Evolutionary conservation across 805 yeast species (phyloP).

Genomic region (Hanseniaspora valbyensis): DNA sequence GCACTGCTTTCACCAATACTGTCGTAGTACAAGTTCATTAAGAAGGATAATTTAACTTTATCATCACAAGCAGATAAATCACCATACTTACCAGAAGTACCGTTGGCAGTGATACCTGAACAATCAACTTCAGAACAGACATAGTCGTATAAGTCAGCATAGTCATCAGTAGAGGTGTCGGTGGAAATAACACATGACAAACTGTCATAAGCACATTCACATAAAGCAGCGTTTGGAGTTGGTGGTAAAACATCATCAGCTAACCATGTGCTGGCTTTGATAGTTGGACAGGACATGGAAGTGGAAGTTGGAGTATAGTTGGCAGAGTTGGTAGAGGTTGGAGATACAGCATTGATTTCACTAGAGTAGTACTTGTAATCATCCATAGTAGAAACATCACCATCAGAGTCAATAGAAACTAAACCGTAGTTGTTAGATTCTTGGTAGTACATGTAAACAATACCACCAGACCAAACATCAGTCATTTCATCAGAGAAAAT

Average conservation of each 20-base stretch:
- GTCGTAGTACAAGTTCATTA: slow-evolving; percentile 53
- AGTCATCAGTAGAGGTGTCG: slow-evolving; percentile 44
- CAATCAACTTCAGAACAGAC: slow-evolving; percentile 52
- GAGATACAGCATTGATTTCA: slow-evolving; percentile 44
- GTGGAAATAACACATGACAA: slow-evolving; percentile 40
- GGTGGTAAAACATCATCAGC: slow-evolving; percentile 67
- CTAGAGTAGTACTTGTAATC: slow-evolving; percentile 56
- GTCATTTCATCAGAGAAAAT: slow-evolving; percentile 60
- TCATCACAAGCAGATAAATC: slow-evolving; percentile 59
- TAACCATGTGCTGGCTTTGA: slow-evolving; percentile 41
- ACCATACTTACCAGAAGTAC: slow-evolving; percentile 59
- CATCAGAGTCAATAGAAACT: slow-evolving; percentile 40
- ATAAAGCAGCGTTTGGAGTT: slow-evolving; percentile 54
- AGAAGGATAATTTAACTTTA: slow-evolving; percentile 54
- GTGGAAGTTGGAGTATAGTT: slow-evolving; percentile 34
- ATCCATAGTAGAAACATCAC: slow-evolving; percentile 44
- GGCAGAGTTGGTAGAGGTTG: slow-evolving; percentile 37
- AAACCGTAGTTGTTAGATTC: slow-evolving; percentile 68
- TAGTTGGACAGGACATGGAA: slow-evolving; percentile 52
- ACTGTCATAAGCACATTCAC: slow-evolving; percentile 51
- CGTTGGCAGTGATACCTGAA: slow-evolving; percentile 50
- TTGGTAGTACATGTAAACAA: slow-evolving; percentile 74
- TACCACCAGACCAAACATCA: slow-evolving; percentile 82
- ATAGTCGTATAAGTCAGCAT: slow-evolving; percentile 45
- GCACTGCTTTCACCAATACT: slow-evolving; percentile 38